Percentiles rank a stretch among this genome's conserved stretches.
phyloP scores from a whole-genome alignment of 345 rosid genomes.

The Iberis pinnata region DNA sequence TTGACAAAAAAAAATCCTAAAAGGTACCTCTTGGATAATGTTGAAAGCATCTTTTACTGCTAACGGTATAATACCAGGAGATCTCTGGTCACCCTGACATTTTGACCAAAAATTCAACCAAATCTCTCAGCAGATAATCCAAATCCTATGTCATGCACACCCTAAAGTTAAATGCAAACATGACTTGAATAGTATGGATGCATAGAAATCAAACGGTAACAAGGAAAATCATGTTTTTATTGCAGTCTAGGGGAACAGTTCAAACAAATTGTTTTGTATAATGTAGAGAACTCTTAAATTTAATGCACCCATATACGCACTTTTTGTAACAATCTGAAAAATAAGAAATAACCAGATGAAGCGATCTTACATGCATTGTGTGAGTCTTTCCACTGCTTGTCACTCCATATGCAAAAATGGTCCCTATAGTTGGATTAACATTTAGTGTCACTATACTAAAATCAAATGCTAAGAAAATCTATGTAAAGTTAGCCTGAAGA shows the following conservation, averaged over 20 bases:
- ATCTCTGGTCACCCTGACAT: constrained; percentile 99
- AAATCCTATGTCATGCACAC: background rate
- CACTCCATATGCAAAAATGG: constrained; percentile 97
- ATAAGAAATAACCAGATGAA: constrained; percentile 16
- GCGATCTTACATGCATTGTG: constrained; percentile 89
- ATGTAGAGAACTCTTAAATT: background rate
- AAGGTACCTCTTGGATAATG: constrained; percentile 89
- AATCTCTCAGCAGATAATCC: constrained; percentile 1
- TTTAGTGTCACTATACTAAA: constrained; percentile 14
- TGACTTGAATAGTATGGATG: background rate
- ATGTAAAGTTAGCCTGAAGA: constrained; percentile 3
- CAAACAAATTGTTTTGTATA: background rate
- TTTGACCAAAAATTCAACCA: constrained; percentile 14
- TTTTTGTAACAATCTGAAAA: constrained; percentile 1
- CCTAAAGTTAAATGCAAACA: background rate
- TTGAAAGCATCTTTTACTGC: constrained; percentile 98
- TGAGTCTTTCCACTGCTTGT: constrained; percentile 99
- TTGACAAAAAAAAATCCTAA: constrained; percentile 12
- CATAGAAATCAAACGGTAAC: background rate
- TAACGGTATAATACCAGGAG: constrained; percentile 93
- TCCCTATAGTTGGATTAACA: constrained; percentile 49
- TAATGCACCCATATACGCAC: background rate
- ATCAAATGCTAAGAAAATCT: background rate
- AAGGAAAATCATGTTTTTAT: background rate
- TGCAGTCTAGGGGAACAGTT: background rate